A percentile compares a stretch with the other conserved stretches of the same genome.
Conservation (phyloP, 2,329 filamentous ascomycete genomes). For the Pseudogymnoascus sp. region DNA sequence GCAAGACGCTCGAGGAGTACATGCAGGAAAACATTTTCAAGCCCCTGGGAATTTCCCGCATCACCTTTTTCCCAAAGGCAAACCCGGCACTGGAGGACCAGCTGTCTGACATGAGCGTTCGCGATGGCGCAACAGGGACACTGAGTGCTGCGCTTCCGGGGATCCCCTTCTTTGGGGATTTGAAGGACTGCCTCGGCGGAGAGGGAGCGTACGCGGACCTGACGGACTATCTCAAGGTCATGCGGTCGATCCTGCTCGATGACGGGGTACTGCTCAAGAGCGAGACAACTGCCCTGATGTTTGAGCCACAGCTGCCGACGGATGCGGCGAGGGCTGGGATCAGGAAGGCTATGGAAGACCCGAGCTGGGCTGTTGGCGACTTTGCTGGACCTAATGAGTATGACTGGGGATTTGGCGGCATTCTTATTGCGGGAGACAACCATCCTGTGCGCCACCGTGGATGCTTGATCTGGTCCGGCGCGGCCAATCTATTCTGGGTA, state of each 20-base stretch:
- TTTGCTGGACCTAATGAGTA: neutral
- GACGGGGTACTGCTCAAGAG: neutral
- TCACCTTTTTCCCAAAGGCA: slow-evolving; percentile 25
- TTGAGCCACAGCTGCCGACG: neutral
- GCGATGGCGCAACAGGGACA: neutral
- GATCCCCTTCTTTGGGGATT: neutral
- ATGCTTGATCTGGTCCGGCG: neutral
- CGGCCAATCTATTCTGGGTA: neutral
- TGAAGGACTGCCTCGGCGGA: neutral
- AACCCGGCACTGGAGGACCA: slow-evolving; percentile 17
- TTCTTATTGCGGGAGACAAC: neutral
- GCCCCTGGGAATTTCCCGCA: slow-evolving; percentile 16
- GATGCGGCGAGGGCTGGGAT: neutral
- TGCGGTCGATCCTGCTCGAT: neutral
- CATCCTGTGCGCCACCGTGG: neutral
- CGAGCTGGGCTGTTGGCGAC: neutral
- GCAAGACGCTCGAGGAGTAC: slow-evolving; percentile 9
- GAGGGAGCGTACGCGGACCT: neutral
- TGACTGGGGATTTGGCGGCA: neutral
- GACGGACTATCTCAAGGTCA: neutral
- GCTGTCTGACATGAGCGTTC: neutral
- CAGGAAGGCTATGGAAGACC: neutral
- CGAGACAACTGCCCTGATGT: neutral
- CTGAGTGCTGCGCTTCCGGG: neutral
- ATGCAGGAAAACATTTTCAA: slow-evolving; percentile 12